Evolutionary conservation across 2,329 filamentous ascomycete genomes (phyloP), one percentile per base, ranked within the genome.

Genomic region (Lasiodiplodia citricola): DNA sequence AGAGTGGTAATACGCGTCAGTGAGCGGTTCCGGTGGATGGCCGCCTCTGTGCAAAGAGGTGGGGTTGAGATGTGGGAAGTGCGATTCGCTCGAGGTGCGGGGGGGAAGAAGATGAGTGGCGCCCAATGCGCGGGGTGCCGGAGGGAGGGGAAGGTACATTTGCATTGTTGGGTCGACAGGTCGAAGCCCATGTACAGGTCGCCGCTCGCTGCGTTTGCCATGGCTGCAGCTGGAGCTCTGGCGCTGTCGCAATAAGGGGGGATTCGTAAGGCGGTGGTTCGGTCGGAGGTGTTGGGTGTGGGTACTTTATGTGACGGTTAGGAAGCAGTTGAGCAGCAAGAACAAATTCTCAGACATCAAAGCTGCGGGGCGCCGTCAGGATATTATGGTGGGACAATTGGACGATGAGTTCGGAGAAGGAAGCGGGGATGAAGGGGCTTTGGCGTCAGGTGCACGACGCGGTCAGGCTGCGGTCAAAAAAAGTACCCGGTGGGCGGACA

Each of bases 81-180:
- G 44, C 21, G n/a, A n/a, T 47, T 47, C 44, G 44, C 7, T n/a
- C 18, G 66, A n/a, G 25, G 13, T 44, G 31, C 13, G 35, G 10
- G 6, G 28, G 62, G 7, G 37, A 54, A 51, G 44, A 37, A 3
- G 35, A 18, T 11, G 23, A n/a, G 21, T 52, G 35, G 64, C 41
- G 66, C 2, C 4, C 56, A 28, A 47, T 21, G 56, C 21, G 37
- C 18, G 56, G 38, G 31, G 25, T 38, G 31, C 31, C 14, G 25
- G 28, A 5, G 41, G 25, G 47, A 70, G 69, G 72, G 63, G 71
- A 63, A 66, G 76, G 72, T 80, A 89, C 93, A 94, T 87, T 99
- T 98, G 69, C 98, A 87, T 80, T 98, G 95, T 81, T 98, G 96
- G 69, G 96, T 98, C 54, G 94, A 97, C 70, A 98, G 90, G 82